Percentiles rank a stretch among this genome's conserved stretches.
phyloP scores from a whole-genome alignment of 305 asterid species.

The Solanum hybrid region DNA sequence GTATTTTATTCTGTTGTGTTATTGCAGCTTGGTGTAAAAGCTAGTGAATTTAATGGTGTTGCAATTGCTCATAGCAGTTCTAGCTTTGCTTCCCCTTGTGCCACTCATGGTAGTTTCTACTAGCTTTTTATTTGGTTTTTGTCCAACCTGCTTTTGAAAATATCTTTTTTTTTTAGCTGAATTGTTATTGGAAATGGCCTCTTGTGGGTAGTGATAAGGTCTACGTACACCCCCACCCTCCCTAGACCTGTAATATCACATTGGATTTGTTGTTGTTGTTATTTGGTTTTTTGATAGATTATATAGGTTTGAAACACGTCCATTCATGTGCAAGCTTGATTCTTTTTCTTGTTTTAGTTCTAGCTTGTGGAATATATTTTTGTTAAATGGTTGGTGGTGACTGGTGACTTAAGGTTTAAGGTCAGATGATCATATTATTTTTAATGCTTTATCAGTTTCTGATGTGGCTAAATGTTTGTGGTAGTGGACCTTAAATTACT shows the following conservation, averaged over 20 bases:
- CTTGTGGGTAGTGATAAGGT: not conserved
- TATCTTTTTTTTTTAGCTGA: not conserved
- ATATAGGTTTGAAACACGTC: not conserved
- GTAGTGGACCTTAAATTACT: not conserved
- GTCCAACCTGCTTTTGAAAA: not conserved
- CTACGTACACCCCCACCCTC: not conserved
- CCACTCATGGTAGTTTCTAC: slow-evolving; percentile 29
- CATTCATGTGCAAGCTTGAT: not conserved
- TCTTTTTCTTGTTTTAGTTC: not conserved
- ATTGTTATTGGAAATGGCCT: not conserved
- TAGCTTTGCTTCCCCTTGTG: slow-evolving; percentile 18
- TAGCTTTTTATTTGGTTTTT: not conserved
- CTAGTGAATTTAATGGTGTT: slow-evolving; percentile 45
- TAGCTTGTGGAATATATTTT: not conserved
- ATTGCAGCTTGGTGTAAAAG: slow-evolving; percentile 47
- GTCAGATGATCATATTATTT: not conserved
- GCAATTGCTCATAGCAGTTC: slow-evolving; percentile 24
- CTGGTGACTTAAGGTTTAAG: not conserved
- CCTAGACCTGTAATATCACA: not conserved
- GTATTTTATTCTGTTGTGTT: not conserved
- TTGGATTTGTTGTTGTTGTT: not conserved
- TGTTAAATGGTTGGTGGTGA: not conserved
- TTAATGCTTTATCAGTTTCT: not conserved
- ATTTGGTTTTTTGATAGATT: not conserved
- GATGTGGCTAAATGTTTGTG: not conserved